Evolutionary conservation across 441 rosid genomes (phyloP).

Genomic region (Cnidoscolus chayamansa): DNA sequence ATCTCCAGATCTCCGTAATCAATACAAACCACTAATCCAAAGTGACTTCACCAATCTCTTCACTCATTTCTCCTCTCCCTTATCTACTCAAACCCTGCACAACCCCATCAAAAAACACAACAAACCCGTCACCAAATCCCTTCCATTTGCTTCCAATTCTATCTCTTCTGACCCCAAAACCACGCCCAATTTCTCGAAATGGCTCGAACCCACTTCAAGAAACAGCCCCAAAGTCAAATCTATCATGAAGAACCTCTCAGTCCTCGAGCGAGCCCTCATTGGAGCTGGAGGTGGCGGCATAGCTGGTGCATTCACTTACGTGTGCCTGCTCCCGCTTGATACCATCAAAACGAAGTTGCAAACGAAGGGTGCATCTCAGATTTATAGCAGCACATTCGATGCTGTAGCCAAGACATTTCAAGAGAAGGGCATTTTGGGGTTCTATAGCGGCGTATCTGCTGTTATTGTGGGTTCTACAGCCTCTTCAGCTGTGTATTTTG

Average conservation of each 20-base stretch:
- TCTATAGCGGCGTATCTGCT: constrained; percentile 87
- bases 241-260: constrained; percentile 61
- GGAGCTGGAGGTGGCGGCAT: constrained; percentile 87
- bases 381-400: constrained; percentile 65
- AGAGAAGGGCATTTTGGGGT: constrained; percentile 68
- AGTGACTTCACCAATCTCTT: constrained; percentile 40
- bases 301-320: constrained; percentile 92
- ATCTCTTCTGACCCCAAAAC: constrained; percentile 24
- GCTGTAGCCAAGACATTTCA: constrained; percentile 74
- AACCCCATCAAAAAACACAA: constrained; percentile 5
- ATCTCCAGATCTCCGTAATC: constrained; percentile 31
- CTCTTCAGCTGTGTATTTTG: constrained; percentile 90
- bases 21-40: constrained; percentile 12
- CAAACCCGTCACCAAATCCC: constrained; percentile 21
- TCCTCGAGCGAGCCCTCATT: constrained; percentile 73
- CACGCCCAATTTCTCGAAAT: constrained; percentile 31
- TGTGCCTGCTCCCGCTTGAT: constrained; percentile 79
- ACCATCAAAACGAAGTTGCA: constrained; percentile 90
- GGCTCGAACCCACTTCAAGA: constrained; percentile 47
- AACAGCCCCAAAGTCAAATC: constrained; percentile 44
- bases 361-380: constrained; percentile 76
- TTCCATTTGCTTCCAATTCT: constrained; percentile 26
- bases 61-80: constrained; percentile 32
- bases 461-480: constrained; percentile 92
- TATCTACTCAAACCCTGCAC: constrained; percentile 27